Evolutionary conservation across 2,329 filamentous ascomycete species (phyloP), one percentile per base, ranked within the genome.

Genomic region (Malbranchea zuffiana): DNA sequence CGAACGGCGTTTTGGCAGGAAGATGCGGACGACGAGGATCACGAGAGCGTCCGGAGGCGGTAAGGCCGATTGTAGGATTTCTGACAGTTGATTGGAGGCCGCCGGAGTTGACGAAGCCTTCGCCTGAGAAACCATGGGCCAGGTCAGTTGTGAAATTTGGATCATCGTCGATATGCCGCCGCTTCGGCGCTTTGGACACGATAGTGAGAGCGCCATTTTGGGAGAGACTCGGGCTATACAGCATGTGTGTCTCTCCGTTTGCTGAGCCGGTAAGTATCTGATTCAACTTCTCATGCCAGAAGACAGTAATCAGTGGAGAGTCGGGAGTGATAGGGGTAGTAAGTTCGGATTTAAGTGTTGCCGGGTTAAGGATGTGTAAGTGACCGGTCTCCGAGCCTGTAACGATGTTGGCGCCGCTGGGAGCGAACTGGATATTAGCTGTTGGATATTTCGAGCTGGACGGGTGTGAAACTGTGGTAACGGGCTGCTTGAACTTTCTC

Each of bases 211-310:
- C 90, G 41, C 90, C 90, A 43, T 77, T 78, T 8, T 58, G 72
- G 15, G 90, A 98, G 48, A 77, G 78, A n/a, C 69, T 74, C 2
- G 90, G 90, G 53, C 82, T 88, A 65, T 90, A 98, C 32, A 98
- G 78, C 27, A 96, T 73, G 52, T 87, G 88, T 0, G 82, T 86
- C 59, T 92, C 82, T 39, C 80, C 78, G 53, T 95, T 94, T 35
- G 85, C 85, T 30, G 88, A 95, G 41, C 87, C 88, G 6, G 88
- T 93, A 45, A 96, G 62, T 51, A 98, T 94, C 55, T 98, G 90
- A 56, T 98, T 96, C 53, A 98, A 76, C 59, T 86, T 93, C 13
- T 82, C 72, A 53, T 98, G 88, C 90, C 90, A 98, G 44, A 82
- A 68, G 17, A 93, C 84, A 2, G 79, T 78, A 44, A 96, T 82